These are phyloP conservation scores for Gymnopus androsaceus DNA, from an alignment of 1,284 basidiomycete species.

Conservation along the genomic window DNA sequence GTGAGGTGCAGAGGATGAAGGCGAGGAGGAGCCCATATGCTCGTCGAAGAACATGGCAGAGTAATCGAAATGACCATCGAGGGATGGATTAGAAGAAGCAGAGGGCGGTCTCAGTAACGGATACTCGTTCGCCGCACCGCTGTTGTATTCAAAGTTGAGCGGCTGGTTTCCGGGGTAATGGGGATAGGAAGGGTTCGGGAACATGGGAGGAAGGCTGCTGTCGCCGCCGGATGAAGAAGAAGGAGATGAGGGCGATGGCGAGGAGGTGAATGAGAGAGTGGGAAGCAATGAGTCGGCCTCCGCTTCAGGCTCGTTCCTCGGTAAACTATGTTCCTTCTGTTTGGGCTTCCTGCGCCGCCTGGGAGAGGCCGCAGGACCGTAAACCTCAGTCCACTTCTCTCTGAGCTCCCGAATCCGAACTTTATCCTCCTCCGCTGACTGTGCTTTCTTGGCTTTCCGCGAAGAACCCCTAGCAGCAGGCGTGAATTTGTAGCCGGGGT, in stretches of 20 bases:
- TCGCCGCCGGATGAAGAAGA: background rate
- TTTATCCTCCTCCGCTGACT: background rate
- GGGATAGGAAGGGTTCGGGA: slow-evolving; percentile 3
- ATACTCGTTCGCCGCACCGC: background rate
- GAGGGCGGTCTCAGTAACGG: background rate
- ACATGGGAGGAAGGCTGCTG: slow-evolving; percentile 1
- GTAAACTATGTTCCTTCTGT: background rate
- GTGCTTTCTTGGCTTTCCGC: slow-evolving; percentile 10
- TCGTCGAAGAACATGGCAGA: background rate
- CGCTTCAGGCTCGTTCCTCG: background rate
- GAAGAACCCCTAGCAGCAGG: slow-evolving; percentile 37
- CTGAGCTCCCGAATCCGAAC: slow-evolving; percentile 11
- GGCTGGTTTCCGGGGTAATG: background rate
- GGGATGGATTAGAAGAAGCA: background rate
- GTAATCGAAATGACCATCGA: background rate
- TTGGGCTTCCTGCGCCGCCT: slow-evolving; percentile 7
- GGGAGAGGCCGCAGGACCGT: slow-evolving; percentile 12
- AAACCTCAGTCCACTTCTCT: slow-evolving; percentile 14
- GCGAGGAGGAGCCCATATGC: background rate
- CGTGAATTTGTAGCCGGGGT: slow-evolving; percentile 49
- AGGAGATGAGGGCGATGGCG: background rate
- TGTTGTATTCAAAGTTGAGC: background rate
- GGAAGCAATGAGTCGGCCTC: background rate
- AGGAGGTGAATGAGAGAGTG: background rate
- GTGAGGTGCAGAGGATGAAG: background rate